These are phyloP conservation scores for Alternaria triticimaculans DNA, from an alignment of 2,329 filamentous ascomycete genomes.

Conservation along the genomic window DNA sequence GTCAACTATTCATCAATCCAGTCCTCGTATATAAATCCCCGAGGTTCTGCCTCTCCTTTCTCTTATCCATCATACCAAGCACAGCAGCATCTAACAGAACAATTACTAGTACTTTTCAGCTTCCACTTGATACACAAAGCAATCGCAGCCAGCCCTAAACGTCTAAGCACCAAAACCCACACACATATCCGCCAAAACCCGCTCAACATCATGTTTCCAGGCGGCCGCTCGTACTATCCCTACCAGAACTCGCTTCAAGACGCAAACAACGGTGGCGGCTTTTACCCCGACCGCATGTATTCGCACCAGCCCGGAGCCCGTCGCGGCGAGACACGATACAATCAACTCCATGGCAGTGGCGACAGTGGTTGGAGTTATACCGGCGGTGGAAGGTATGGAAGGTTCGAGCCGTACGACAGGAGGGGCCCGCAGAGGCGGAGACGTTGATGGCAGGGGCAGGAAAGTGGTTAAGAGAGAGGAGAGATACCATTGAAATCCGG, in stretches of 20 bases:
- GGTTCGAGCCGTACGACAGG: conserved; percentile 7
- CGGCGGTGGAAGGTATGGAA: background rate
- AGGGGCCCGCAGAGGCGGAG: background rate
- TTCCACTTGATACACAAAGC: background rate
- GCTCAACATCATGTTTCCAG: background rate
- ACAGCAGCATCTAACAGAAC: background rate
- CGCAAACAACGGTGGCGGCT: background rate
- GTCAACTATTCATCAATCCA: background rate
- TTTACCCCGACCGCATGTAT: conserved; percentile 8
- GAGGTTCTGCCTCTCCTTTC: background rate
- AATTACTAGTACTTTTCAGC: background rate
- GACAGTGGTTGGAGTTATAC: conserved; percentile 6
- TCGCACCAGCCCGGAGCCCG: background rate
- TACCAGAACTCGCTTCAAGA: background rate
- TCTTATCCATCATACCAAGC: background rate
- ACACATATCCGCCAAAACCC: background rate
- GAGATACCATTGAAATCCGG: background rate
- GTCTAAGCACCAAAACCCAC: background rate
- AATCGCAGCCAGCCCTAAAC: background rate
- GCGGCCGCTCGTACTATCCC: background rate
- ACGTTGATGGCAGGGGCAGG: background rate
- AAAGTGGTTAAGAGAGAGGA: background rate
- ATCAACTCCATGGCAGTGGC: background rate
- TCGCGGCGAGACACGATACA: background rate
- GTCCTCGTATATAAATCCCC: background rate